A percentile compares a stretch with the other conserved stretches of the same genome.
Conservation (phyloP, 83 land plant genomes). For the Larix sibirica region DNA sequence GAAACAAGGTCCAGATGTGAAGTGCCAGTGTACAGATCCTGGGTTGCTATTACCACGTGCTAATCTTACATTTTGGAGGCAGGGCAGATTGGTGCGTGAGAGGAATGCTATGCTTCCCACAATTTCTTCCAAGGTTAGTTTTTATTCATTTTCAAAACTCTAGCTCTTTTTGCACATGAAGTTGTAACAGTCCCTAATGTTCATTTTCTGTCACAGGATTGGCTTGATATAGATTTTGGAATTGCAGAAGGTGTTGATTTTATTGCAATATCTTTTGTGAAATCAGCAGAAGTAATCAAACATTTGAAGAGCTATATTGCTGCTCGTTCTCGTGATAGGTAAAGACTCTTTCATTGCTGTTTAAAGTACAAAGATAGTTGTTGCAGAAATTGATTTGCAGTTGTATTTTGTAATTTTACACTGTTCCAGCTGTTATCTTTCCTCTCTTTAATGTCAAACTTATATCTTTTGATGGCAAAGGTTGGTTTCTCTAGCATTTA, state of each 20-base stretch:
- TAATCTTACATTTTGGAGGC: conserved; percentile 81
- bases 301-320: conserved; percentile 71
- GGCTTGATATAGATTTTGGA: conserved; percentile 91
- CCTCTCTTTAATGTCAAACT: no score
- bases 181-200: not conserved
- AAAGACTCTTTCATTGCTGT: not conserved
- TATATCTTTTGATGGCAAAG: not conserved
- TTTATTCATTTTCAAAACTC: not conserved
- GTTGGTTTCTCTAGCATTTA: not conserved
- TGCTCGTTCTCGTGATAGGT: conserved; percentile 58
- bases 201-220: conserved; percentile 55
- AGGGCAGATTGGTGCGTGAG: conserved; percentile 57
- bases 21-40: conserved; percentile 74
- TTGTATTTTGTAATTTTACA: not conserved
- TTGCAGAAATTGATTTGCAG: no score
- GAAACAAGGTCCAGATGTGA: conserved; percentile 70
- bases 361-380: no score
- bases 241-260: conserved; percentile 81
- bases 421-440: not conserved
- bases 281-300: conserved; percentile 60
- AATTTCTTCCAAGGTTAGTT: conserved; percentile 57
- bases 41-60: conserved; percentile 82
- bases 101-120: conserved; percentile 66
- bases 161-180: not conserved
- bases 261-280: conserved; percentile 84